Conservation (phyloP, 75 land plant genomes). For the Larix kaempferi region DNA sequence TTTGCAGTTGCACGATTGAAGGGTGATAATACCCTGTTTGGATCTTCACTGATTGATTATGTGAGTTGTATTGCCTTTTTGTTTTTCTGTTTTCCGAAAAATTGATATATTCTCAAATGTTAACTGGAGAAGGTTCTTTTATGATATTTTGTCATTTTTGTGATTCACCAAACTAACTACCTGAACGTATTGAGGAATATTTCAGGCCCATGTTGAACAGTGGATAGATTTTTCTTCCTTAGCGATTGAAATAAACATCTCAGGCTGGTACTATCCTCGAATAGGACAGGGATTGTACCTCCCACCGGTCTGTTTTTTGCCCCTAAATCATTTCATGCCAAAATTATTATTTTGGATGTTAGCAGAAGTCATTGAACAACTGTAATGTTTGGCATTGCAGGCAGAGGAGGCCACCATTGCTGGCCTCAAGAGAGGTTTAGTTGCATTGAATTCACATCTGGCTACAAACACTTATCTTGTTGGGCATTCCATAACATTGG, state of each 20-base stretch:
- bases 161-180: too few species aligned
- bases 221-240: conserved; percentile 88
- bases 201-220: conserved; percentile 80
- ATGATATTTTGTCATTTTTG: background rate
- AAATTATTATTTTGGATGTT: background rate
- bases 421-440: conserved; percentile 57
- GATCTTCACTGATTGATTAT: conserved; percentile 67
- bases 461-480: conserved; percentile 74
- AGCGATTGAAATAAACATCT: conserved; percentile 57
- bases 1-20: conserved; percentile 74
- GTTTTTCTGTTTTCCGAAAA: background rate
- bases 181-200: background rate
- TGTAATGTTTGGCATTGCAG: conserved; percentile 17
- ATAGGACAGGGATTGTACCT: conserved; percentile 44
- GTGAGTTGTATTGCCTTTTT: conserved; percentile 26
- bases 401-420: conserved; percentile 53
- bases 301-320: conserved; percentile 49
- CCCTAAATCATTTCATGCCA: background rate
- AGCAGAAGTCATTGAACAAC: background rate
- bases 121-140: background rate
- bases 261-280: conserved; percentile 62
- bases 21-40: conserved; percentile 51
- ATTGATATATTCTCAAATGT: background rate
- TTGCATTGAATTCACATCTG: conserved; percentile 60
- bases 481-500: conserved; percentile 79